phyloP scores from a whole-genome alignment of 177 flowering plant genomes.

The Vitis hybrid region DNA sequence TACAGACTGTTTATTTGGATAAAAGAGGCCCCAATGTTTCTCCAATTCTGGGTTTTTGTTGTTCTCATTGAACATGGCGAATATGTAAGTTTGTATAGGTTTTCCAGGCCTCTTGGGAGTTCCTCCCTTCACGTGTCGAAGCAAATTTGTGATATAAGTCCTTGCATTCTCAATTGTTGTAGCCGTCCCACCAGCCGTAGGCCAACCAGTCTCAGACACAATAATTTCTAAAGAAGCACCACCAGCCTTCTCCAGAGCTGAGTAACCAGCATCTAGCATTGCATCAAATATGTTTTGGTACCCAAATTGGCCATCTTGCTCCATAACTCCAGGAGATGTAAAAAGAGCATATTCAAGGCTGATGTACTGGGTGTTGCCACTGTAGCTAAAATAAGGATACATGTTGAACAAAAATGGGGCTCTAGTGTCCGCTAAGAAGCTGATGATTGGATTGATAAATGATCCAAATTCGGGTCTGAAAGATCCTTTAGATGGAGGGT shows the following conservation, averaged over 20 bases:
- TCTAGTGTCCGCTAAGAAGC: not conserved
- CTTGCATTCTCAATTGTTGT: not conserved
- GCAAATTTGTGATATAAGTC: not conserved
- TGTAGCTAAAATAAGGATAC: constrained; percentile 6
- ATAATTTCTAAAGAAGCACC: not conserved
- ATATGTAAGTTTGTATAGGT: constrained; percentile 7
- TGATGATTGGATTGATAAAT: not conserved
- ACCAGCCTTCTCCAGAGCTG: constrained; percentile 9
- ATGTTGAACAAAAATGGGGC: constrained; percentile 6
- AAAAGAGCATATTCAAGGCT: constrained; percentile 8
- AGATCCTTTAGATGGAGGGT: constrained; percentile 7
- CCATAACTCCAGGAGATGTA: not conserved
- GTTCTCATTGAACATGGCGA: constrained; percentile 20
- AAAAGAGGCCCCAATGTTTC: constrained; percentile 10
- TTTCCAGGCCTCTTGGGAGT: constrained; percentile 1
- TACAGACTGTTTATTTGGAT: constrained; percentile 8
- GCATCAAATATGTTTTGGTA: constrained; percentile 11
- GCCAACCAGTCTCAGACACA: constrained; percentile 13
- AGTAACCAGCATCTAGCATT: constrained; percentile 3
- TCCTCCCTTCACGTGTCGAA: constrained; percentile 1
- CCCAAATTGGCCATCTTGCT: not conserved
- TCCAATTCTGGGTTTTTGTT: not conserved
- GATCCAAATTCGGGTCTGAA: not conserved
- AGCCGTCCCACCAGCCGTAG: constrained; percentile 1
- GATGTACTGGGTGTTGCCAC: not conserved